phyloP scores from a whole-genome alignment of 106 monocot genomes.

The Acorus calamus region DNA sequence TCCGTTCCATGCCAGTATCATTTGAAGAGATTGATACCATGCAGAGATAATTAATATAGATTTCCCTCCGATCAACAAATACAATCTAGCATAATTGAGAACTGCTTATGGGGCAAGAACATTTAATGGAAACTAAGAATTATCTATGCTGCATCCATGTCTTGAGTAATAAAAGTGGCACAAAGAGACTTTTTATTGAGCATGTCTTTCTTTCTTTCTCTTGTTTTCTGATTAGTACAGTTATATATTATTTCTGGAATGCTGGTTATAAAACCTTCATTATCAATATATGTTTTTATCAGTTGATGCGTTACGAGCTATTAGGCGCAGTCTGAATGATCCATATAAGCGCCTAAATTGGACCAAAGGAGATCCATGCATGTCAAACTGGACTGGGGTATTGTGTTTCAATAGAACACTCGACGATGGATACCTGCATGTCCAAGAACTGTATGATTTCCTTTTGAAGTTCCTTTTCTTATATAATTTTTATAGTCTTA shows the following conservation, averaged over 20 bases:
- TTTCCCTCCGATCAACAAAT: too few relatives aligned
- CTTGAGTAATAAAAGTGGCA: too few relatives aligned
- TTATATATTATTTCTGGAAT: neutral
- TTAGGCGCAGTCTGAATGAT: slow-evolving; percentile 42
- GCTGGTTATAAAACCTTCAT: neutral
- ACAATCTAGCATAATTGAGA: too few relatives aligned
- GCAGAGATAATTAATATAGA: too few relatives aligned
- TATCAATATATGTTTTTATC: slow-evolving; percentile 11
- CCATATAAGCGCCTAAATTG: slow-evolving; percentile 40
- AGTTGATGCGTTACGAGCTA: slow-evolving; percentile 52
- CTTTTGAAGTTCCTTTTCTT: too few relatives aligned
- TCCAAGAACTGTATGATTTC: slow-evolving; percentile 59
- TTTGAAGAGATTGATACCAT: too few relatives aligned
- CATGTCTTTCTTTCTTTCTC: neutral
- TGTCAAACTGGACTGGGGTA: slow-evolving; percentile 63
- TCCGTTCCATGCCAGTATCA: too few relatives aligned
- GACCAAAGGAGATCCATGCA: slow-evolving; percentile 72
- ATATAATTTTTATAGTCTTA: too few relatives aligned
- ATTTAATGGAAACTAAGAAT: too few relatives aligned
- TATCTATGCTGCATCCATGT: too few relatives aligned
- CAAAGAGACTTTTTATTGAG: too few relatives aligned
- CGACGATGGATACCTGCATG: slow-evolving; percentile 66
- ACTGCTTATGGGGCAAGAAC: too few relatives aligned
- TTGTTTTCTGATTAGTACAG: neutral
- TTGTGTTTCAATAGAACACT: slow-evolving; percentile 57